These are phyloP conservation scores for Coniella vitis DNA, from an alignment of 2,329 filamentous ascomycete species.

Conservation along the genomic window DNA sequence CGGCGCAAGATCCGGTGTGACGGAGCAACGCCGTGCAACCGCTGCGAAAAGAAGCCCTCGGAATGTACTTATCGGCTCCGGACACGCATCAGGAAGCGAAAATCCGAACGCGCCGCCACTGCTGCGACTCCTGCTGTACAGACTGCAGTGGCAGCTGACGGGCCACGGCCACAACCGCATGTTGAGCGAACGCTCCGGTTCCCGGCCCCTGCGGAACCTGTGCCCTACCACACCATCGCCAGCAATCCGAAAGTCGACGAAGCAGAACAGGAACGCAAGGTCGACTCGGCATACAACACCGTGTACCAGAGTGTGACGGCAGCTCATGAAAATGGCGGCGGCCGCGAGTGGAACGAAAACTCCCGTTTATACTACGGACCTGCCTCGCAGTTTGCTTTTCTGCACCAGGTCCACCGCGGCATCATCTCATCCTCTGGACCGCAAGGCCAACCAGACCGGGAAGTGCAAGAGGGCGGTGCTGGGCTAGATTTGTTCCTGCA, in stretches of 20 bases:
- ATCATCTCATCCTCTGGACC: slow-evolving; percentile 18
- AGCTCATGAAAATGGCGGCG: slow-evolving; percentile 8
- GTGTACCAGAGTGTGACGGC: slow-evolving; percentile 15
- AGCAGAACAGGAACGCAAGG: slow-evolving; percentile 1
- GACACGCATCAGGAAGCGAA: slow-evolving; percentile 15
- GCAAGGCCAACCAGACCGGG: slow-evolving; percentile 15
- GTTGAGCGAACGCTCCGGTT: background rate
- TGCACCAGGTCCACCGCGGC: slow-evolving; percentile 25
- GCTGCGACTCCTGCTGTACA: background rate
- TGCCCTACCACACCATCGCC: background rate
- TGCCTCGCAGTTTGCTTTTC: slow-evolving; percentile 22
- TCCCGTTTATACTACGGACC: slow-evolving; percentile 14
- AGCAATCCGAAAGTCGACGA: background rate
- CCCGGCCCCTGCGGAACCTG: background rate
- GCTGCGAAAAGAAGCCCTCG: slow-evolving; percentile 12
- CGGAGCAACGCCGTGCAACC: slow-evolving; percentile 14
- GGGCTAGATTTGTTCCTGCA: slow-evolving; percentile 26
- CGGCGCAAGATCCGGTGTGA: slow-evolving; percentile 16
- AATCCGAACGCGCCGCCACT: slow-evolving; percentile 4
- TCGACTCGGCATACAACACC: slow-evolving; percentile 4
- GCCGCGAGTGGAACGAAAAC: slow-evolving; percentile 8
- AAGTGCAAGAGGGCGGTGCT: slow-evolving; percentile 21
- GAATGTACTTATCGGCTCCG: slow-evolving; percentile 17
- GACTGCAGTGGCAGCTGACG: background rate
- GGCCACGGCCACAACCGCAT: background rate